Percentiles rank a stretch among this genome's conserved stretches.
Conservation (phyloP, 495 filamentous ascomycete genomes). For the Aspergillus affinis region DNA sequence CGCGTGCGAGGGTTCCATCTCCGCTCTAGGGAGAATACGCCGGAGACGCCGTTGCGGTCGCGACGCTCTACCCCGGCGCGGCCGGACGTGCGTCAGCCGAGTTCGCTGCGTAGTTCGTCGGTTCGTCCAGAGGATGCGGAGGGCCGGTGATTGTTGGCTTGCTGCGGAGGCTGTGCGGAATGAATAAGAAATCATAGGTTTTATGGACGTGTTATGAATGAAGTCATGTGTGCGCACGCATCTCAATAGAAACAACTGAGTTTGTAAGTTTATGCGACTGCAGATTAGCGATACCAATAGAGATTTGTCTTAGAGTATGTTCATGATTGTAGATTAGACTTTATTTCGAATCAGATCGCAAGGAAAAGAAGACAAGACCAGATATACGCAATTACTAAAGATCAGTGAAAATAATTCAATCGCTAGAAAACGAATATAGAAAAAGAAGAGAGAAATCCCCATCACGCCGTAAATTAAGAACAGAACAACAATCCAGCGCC, state of each 20-base stretch:
- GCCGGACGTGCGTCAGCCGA: slow-evolving; percentile 21
- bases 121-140: slow-evolving; percentile 22
- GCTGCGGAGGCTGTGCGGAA: slow-evolving; percentile 22
- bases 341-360: neutral
- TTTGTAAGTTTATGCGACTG: neutral
- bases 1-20: slow-evolving; percentile 30
- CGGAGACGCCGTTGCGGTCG: slow-evolving; percentile 32
- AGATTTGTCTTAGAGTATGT: neutral
- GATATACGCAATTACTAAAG: neutral
- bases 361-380: neutral
- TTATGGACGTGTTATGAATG: slow-evolving; percentile 4
- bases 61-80: slow-evolving; percentile 23
- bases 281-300: neutral
- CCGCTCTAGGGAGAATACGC: slow-evolving; percentile 42
- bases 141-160: slow-evolving; percentile 17
- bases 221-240: neutral
- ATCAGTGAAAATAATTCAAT: neutral
- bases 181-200: slow-evolving; percentile 9
- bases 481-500: slow-evolving; percentile 14
- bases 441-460: slow-evolving; percentile 5
- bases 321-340: neutral
- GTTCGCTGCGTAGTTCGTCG: slow-evolving; percentile 28
- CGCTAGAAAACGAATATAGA: neutral
- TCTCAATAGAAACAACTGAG: neutral
- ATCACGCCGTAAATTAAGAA: slow-evolving; percentile 10